Percentiles rank a stretch among this genome's conserved stretches.
phyloP scores from a whole-genome alignment of 2,329 filamentous ascomycete species.

The Epichloe festucae region DNA sequence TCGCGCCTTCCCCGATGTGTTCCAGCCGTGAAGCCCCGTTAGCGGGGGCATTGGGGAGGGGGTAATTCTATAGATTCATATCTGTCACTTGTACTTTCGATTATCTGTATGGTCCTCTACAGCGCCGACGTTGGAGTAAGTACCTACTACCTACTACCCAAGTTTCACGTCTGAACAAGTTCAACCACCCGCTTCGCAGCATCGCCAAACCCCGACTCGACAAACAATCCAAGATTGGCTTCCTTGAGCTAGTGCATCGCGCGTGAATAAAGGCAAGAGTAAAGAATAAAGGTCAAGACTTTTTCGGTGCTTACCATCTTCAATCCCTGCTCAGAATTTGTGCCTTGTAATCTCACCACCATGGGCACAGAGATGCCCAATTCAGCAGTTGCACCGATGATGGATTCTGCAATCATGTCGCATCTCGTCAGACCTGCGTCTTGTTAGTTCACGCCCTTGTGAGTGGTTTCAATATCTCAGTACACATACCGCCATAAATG shows the following conservation, averaged over 20 bases:
- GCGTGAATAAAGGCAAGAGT: not conserved
- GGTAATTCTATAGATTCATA: too few species aligned
- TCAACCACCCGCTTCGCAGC: slow-evolving; percentile 22
- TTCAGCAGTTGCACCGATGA: slow-evolving; percentile 27
- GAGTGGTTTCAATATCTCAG: not conserved
- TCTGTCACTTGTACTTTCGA: too few species aligned
- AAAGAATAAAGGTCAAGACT: too few species aligned
- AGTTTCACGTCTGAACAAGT: slow-evolving; percentile 8
- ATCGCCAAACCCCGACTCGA: slow-evolving; percentile 26
- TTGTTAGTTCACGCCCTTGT: not conserved
- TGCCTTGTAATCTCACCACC: slow-evolving; percentile 34
- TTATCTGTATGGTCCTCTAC: too few species aligned
- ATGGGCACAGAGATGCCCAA: slow-evolving; percentile 28
- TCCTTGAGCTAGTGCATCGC: slow-evolving; percentile 19
- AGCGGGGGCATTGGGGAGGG: too few species aligned
- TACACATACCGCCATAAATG: slow-evolving; percentile 31
- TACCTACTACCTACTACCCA: too few species aligned
- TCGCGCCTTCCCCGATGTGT: not conserved
- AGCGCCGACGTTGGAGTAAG: too few species aligned
- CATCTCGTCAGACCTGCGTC: slow-evolving; percentile 31
- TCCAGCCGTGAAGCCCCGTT: not conserved
- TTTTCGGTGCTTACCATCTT: slow-evolving; percentile 20
- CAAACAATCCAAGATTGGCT: slow-evolving; percentile 21
- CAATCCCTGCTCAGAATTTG: slow-evolving; percentile 28
- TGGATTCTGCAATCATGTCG: slow-evolving; percentile 38